Percentiles rank a stretch among this genome's conserved stretches.
Conservation (phyloP, 306 rosid species). For the Arachis stenosperma region DNA sequence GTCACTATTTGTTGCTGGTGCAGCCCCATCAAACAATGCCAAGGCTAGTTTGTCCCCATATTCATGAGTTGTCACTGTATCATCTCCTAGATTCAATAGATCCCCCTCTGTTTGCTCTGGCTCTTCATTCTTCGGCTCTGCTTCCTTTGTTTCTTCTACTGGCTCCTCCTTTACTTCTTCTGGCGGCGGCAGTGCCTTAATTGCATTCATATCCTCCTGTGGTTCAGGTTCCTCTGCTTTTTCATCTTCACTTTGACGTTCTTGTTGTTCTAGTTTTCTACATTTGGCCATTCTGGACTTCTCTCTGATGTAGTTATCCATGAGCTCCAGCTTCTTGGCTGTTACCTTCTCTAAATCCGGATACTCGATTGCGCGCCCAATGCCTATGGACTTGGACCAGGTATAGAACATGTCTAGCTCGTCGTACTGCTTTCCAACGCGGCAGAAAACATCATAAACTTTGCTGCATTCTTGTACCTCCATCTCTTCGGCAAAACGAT, state of each 20-base stretch:
- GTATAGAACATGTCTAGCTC: conserved; percentile 69
- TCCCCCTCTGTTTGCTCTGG: conserved; percentile 54
- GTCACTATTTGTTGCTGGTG: neutral
- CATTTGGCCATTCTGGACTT: conserved; percentile 52
- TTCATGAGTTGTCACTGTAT: conserved; percentile 31
- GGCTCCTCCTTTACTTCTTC: conserved; percentile 43
- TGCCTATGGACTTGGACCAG: conserved; percentile 71
- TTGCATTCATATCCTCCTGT: conserved; percentile 48
- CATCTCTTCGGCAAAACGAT: conserved; percentile 61
- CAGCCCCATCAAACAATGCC: conserved; percentile 69
- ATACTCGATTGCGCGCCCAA: conserved; percentile 77
- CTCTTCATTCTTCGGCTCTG: conserved; percentile 30
- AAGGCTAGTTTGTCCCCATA: conserved; percentile 62
- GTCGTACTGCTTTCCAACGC: conserved; percentile 81
- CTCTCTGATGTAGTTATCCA: conserved; percentile 78
- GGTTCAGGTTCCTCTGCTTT: conserved; percentile 24
- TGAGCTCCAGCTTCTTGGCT: conserved; percentile 63
- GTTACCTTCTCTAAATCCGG: conserved; percentile 83
- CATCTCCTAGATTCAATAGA: conserved; percentile 61
- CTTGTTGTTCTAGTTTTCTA: conserved; percentile 17
- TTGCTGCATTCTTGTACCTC: conserved; percentile 57
- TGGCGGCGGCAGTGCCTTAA: conserved; percentile 84
- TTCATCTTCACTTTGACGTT: neutral
- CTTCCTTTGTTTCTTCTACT: conserved; percentile 21
- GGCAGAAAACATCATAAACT: conserved; percentile 73